Base-by-base conservation (phyloP, 148 eudicot genomes). In the Arctostaphylos glauca region DNA sequence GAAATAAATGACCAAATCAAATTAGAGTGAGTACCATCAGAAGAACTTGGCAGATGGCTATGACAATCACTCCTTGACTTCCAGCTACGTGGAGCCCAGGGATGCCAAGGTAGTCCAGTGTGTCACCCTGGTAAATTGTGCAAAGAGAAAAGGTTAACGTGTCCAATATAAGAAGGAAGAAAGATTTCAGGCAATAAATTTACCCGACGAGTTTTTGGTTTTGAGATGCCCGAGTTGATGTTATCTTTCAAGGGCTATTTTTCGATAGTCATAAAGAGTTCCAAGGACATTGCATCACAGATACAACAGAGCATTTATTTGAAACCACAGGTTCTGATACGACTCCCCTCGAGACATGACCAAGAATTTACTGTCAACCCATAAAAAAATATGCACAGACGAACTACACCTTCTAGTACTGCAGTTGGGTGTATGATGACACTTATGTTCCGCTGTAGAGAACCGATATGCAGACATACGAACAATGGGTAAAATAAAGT, bases 51-150 rank as follows among this genome's bases (percentile, higher is more conserved):
- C 95, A 97, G 80, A 97, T 87, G 78, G 99, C 99, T 87, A 97
- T 97, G 54, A 97, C 92, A 62, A 93, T 80, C 66, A 94, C 91
- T 86, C 97, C 98, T 88, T 97, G 99, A 86, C 99, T 93, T 82
- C 99, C 99, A 85, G 99, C 99, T 21, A 97, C 76, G 84, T 97
- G 99, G 82, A 97, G 87, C 74, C 99, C 97, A 74, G 99, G 96
- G 86, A 97, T 97, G 87, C 99, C 99, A 76, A 97, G 98, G 84
- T 94, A 97, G 84, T 97, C 99, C 77, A 97, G 89, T 50, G 99
- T 94, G 75, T 94, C 96, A 68, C 99, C 99, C 98, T 96, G 88
- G 80, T 60, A 46, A 83, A 78, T 77, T 49, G 47, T 54, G 48
- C 5, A 73, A 78, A 41, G 52, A 75, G 58, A 8, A 73, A 60